Evolutionary conservation across 2,329 filamentous ascomycete genomes (phyloP), one percentile per base, ranked within the genome.

Genomic region (Neofusicoccum umdonicola): DNA sequence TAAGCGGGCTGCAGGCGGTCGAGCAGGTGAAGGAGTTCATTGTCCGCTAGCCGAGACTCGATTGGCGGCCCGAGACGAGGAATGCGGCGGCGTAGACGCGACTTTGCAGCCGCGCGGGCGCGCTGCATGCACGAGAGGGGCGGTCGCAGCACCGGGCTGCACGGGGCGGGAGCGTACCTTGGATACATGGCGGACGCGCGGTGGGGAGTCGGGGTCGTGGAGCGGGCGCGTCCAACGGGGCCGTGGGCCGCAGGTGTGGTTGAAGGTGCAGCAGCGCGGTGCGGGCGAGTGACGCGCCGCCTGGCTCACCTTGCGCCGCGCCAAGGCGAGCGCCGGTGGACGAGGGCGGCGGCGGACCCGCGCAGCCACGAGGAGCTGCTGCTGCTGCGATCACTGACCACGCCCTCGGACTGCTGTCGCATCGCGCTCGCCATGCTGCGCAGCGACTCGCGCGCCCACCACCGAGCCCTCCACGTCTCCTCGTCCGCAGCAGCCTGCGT

Each of bases 361-460:
- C 34, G 54, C 54, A 44, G 54, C 54, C 54, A 58, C 54, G 54
- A 58, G 54, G 39, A 58, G 22, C 54, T 58, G 27, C 54, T 37
- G 15, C 27, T 31, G 27, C 27, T 31, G 27, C 27, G 37, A 62
- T 62, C 56, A 34, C 56, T 47, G 56, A 60, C 37, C 52, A 45
- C 47, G 37, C 27, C 4, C 27, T 31, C 27, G 27, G 37, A 31
- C 61, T 47, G 17, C 42, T 48, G 37, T 57, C 51, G 62, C 62
- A 57, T 64, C 44, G 50, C 52, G 35, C 62, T 64, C 62, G 52
- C 44, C 62, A 64, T 64, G 62, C 62, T 47, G 34, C 62, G 27
- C 22, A 50, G 62, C 62, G 42, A 48, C 62, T 57, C 22, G 42
- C 34, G 13, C 62, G 62, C 62, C 22, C 44, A 50, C 44, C 44